These are phyloP conservation scores for Cinnamomum micranthum DNA, from an alignment of 164 flowering plant species.

Conservation along the genomic window DNA sequence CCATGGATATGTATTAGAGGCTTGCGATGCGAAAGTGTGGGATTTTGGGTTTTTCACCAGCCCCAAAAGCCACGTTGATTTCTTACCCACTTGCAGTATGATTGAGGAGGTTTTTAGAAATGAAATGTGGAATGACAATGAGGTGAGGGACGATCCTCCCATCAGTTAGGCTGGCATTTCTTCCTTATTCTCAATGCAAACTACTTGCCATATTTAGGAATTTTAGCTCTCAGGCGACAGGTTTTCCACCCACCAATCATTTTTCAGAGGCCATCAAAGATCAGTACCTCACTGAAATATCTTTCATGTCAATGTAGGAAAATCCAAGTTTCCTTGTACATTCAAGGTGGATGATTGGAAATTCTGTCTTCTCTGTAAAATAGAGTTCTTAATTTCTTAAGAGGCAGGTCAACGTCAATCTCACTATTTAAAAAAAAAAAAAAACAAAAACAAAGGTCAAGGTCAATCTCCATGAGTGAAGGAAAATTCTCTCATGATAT, in stretches of 20 bases:
- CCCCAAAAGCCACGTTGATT: slow-evolving; percentile 33
- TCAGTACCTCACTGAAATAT: not conserved
- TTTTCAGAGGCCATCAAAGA: not conserved
- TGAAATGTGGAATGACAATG: slow-evolving; percentile 28
- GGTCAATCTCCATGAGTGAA: not conserved
- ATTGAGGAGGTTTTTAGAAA: slow-evolving; percentile 65
- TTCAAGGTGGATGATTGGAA: slow-evolving; percentile 20
- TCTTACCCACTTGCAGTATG: slow-evolving; percentile 54
- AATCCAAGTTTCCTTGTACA: slow-evolving; percentile 25
- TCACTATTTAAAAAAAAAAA: not conserved
- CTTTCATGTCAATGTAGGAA: not conserved
- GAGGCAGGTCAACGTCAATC: not conserved
- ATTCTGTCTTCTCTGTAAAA: not conserved
- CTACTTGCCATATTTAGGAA: not conserved
- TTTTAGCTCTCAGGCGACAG: not conserved
- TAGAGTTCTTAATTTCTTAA: not conserved
- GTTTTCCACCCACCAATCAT: not conserved
- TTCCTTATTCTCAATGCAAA: not conserved
- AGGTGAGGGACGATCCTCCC: slow-evolving; percentile 24
- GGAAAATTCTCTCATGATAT: not conserved
- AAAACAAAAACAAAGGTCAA: not conserved
- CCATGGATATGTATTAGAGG: slow-evolving; percentile 31
- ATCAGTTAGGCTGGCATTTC: slow-evolving; percentile 11
- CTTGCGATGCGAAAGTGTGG: slow-evolving; percentile 47
- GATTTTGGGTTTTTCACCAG: slow-evolving; percentile 33